Evolutionary conservation across 768 basidiomycete species (phyloP).

Genomic region (Leucosporidium scottii): DNA sequence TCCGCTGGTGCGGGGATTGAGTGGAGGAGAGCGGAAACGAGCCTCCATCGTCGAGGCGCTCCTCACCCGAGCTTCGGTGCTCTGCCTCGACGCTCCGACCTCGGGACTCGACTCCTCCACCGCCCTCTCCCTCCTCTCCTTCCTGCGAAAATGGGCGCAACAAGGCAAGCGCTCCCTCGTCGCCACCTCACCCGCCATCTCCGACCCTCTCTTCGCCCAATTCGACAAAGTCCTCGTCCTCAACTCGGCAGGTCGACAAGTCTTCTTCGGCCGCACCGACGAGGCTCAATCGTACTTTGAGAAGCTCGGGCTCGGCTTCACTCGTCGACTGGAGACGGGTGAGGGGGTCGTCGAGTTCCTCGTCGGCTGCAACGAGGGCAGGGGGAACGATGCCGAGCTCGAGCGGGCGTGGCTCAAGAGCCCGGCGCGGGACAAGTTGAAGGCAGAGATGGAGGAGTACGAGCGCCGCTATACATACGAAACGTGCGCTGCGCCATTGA

Average conservation of each 20-base stretch:
- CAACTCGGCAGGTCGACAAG: constrained; percentile 64
- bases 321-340: constrained; percentile 36
- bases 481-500: constrained; percentile 21
- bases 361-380: constrained; percentile 27
- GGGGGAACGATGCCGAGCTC: constrained; percentile 25
- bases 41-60: constrained; percentile 48
- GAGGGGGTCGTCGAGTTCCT: constrained; percentile 40
- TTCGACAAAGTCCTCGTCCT: constrained; percentile 83
- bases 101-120: constrained; percentile 70
- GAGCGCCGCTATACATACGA: constrained; percentile 34
- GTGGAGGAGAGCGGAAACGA: constrained; percentile 48
- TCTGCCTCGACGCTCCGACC: constrained; percentile 56
- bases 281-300: constrained; percentile 59
- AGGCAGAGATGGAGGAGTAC: constrained; percentile 22
- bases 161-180: constrained; percentile 49
- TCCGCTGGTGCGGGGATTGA: constrained; percentile 56
- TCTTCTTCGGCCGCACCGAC: constrained; percentile 63
- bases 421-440: constrained; percentile 28
- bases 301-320: constrained; percentile 49
- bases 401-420: constrained; percentile 26
- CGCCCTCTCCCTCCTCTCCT: constrained; percentile 71
- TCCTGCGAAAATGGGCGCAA: constrained; percentile 71
- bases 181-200: constrained; percentile 54
- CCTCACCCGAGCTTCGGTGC: constrained; percentile 41
- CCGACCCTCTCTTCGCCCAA: constrained; percentile 51